A percentile compares a stretch with the other conserved stretches of the same genome.
These are phyloP conservation scores for Friedmanniomyces simplex DNA, from an alignment of 495 filamentous ascomycete genomes.

Conservation along the genomic window DNA sequence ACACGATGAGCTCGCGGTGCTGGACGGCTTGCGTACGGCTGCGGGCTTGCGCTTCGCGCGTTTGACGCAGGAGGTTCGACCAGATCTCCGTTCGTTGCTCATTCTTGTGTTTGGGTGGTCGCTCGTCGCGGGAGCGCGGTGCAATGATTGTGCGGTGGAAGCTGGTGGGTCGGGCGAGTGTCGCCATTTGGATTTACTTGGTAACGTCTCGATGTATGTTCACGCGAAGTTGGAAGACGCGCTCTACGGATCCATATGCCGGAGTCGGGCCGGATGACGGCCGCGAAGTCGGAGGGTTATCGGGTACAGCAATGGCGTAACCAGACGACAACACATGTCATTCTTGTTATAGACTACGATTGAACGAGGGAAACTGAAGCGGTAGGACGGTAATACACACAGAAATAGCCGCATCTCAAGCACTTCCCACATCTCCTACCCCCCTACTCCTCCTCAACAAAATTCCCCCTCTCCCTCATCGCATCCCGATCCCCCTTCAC, in stretches of 20 bases:
- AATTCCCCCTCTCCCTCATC: background rate
- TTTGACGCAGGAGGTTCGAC: conserved; percentile 18
- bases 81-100: conserved; percentile 17
- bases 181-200: background rate
- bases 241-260: background rate
- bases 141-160: background rate
- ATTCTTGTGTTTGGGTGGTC: conserved; percentile 2
- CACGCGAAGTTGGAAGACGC: background rate
- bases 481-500: background rate
- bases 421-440: too few species aligned
- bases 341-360: too few species aligned
- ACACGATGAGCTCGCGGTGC: conserved; percentile 9
- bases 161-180: background rate
- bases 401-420: too few species aligned
- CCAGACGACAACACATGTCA: too few species aligned
- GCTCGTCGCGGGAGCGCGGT: background rate
- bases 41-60: conserved; percentile 21
- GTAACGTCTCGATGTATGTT: background rate
- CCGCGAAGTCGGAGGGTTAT: too few species aligned
- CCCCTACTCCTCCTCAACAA: background rate
- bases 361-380: too few species aligned
- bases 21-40: conserved; percentile 9
- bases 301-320: too few species aligned
- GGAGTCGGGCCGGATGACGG: background rate
- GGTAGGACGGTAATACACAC: too few species aligned